Conservation (phyloP, 164 flowering plant genomes). For the Santalum album region DNA sequence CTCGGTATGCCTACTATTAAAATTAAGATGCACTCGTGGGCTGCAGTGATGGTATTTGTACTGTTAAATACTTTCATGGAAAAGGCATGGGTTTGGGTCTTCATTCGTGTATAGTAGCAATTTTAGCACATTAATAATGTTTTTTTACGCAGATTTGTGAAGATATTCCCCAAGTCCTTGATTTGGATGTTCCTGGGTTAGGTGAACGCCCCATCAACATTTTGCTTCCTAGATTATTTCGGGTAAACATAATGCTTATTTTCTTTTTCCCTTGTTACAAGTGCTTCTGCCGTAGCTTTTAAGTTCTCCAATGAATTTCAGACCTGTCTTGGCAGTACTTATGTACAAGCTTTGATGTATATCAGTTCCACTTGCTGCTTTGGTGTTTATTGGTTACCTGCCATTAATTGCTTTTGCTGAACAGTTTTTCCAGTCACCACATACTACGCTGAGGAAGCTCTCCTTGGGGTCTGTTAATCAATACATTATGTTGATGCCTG, state of each 20-base stretch:
- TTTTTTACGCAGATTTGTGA: slow-evolving; percentile 70
- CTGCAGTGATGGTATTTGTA: no score
- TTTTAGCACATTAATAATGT: slow-evolving; percentile 3
- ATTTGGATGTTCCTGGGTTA: slow-evolving; percentile 79
- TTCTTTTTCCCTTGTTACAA: slow-evolving; percentile 1
- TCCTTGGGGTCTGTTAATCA: slow-evolving; percentile 85
- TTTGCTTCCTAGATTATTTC: slow-evolving; percentile 75
- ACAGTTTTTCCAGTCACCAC: slow-evolving; percentile 95
- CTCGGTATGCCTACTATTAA: no score
- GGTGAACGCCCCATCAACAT: slow-evolving; percentile 84
- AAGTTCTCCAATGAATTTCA: no score
- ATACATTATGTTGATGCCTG: slow-evolving; percentile 90
- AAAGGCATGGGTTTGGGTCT: background rate
- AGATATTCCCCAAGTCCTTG: slow-evolving; percentile 90
- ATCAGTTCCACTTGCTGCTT: no score
- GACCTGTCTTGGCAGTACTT: no score
- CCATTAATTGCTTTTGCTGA: slow-evolving; percentile 2
- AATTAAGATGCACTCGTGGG: no score
- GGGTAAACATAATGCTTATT: slow-evolving; percentile 33
- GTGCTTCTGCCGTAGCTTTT: background rate
- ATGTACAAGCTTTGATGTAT: no score
- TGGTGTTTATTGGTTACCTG: no score
- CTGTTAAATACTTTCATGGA: no score
- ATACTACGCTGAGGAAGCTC: slow-evolving; percentile 75
- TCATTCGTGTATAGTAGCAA: no score